Conservation (phyloP, 352 stramenopile genomes). For the Pythium vanterpoolii region DNA sequence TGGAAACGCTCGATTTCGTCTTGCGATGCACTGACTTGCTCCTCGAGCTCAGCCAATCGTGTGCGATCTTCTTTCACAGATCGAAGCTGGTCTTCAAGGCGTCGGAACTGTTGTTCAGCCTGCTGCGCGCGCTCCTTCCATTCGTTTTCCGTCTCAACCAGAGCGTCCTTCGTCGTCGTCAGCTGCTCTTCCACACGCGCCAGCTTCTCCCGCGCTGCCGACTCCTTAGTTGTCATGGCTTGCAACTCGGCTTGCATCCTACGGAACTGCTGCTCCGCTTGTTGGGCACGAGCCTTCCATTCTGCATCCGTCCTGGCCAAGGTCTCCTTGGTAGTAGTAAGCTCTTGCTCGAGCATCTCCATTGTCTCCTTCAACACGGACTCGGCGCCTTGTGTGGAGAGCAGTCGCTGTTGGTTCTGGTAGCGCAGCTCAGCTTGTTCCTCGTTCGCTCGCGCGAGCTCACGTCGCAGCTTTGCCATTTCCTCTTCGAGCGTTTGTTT, state of each 20-base stretch:
- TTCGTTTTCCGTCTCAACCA: slow-evolving; percentile 27
- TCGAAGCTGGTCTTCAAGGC: slow-evolving; percentile 13
- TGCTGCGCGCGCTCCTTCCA: slow-evolving; percentile 15
- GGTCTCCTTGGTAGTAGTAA: slow-evolving; percentile 17
- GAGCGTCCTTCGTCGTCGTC: slow-evolving; percentile 18
- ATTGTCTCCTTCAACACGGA: slow-evolving; percentile 36
- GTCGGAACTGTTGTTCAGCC: slow-evolving; percentile 16
- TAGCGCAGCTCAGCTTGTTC: slow-evolving; percentile 57
- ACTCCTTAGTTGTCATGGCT: slow-evolving; percentile 18
- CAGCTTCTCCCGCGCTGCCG: slow-evolving; percentile 28
- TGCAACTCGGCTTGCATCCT: slow-evolving; percentile 15
- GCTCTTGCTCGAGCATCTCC: slow-evolving; percentile 31
- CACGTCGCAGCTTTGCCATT: slow-evolving; percentile 23
- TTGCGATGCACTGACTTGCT: slow-evolving; percentile 3
- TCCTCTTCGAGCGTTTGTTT: slow-evolving; percentile 35
- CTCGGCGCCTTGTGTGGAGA: slow-evolving; percentile 40
- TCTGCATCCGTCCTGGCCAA: slow-evolving; percentile 15
- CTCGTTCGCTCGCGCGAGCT: slow-evolving; percentile 37
- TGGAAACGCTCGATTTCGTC: slow-evolving; percentile 24
- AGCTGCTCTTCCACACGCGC: slow-evolving; percentile 33
- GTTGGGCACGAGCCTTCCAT: slow-evolving; percentile 14
- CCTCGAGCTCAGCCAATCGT: slow-evolving; percentile 2
- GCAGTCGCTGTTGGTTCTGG: slow-evolving; percentile 54
- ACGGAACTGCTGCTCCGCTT: slow-evolving; percentile 21
- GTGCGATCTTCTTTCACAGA: slow-evolving; percentile 7